A percentile compares a stretch with the other conserved stretches of the same genome.
Conservation (phyloP, 352 stramenopile species). For the Globisporangium okanoganense region DNA sequence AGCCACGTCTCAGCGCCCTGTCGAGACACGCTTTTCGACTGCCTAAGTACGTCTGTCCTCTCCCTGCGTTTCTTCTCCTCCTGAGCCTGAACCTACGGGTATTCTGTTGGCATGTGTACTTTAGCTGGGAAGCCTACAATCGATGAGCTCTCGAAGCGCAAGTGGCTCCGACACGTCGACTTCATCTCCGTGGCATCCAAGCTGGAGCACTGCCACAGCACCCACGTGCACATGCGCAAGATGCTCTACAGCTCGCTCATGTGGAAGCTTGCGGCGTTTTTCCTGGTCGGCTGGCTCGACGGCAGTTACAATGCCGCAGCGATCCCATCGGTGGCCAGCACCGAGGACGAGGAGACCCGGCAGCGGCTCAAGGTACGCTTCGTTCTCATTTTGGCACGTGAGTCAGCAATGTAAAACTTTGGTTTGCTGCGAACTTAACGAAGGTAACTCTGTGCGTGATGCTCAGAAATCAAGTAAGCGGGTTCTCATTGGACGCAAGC, state of each 20-base stretch:
- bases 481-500: slow-evolving; percentile 11
- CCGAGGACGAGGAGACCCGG: slow-evolving; percentile 32
- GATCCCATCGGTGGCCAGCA: not conserved
- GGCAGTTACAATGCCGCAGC: not conserved
- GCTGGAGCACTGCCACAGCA: slow-evolving; percentile 18
- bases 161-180: slow-evolving; percentile 54
- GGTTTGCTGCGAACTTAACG: not conserved
- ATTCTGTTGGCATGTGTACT: too few relatives aligned
- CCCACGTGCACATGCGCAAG: slow-evolving; percentile 9
- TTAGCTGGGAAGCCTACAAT: slow-evolving; percentile 32
- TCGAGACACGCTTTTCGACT: slow-evolving; percentile 41
- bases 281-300: slow-evolving; percentile 38
- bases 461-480: slow-evolving; percentile 12
- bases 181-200: slow-evolving; percentile 44
- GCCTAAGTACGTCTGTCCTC: slow-evolving; percentile 37
- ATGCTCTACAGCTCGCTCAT: slow-evolving; percentile 33
- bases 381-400: too few relatives aligned
- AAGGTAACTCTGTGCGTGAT: not conserved
- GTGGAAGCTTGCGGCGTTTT: slow-evolving; percentile 50
- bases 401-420: not conserved
- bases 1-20: slow-evolving; percentile 37
- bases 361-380: slow-evolving; percentile 10
- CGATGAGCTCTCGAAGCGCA: slow-evolving; percentile 36
- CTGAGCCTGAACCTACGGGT: too few relatives aligned
- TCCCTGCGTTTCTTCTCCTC: not conserved